Base-by-base conservation (phyloP, 139 green algal genomes). In the Pedinophyceae sp. region DNA sequence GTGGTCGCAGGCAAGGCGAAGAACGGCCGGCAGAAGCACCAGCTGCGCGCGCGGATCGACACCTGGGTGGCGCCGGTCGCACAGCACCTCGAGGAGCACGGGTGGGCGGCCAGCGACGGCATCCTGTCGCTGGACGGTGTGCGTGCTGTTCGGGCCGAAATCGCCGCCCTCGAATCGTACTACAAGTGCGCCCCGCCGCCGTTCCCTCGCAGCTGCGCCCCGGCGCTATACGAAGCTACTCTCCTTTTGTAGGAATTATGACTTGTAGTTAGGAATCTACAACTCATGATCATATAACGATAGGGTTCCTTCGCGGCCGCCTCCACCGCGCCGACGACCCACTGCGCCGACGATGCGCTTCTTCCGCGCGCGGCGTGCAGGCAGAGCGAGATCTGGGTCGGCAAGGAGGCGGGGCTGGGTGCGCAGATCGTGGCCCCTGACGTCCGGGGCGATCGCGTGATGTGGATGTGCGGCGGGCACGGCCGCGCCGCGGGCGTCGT, bases 361-460 rank as follows among this genome's bases (percentile, higher is more conserved):
- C n/a, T n/a, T n/a, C n/a, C n/a, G 34, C 10, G 34, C 10, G 13
- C 10, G 7, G 34, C 7, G 34, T 43, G 13, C 34, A 7, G 34
- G 34, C 34, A 43, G 34, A 43, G 61, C 3, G 51, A 72, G 45
- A 72, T 77, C 38, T 77, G 69, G 69, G 63, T 78, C 15, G 70
- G 70, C 46, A 72, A 70, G 54, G 58, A 69, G 53, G 48, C 59
- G 22, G 59, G 70, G 23, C 48, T 45, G 26, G 70, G 70, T 43
- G 66, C 70, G 34, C 67, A 72, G 55, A 65, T 78, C 49, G 48
- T 30, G 23, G 48, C 48, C 4, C 48, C n/a, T 4, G 20, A 10
- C 4, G 24, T 61, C 25, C 55, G 55, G 25, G 55, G 43, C 17
- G 55, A 61, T 26, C 25, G 30, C 4, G 24, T 61, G 22, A 27